Conservation (phyloP, 78 protist genomes). For the Dictyostelium firmibasis region DNA sequence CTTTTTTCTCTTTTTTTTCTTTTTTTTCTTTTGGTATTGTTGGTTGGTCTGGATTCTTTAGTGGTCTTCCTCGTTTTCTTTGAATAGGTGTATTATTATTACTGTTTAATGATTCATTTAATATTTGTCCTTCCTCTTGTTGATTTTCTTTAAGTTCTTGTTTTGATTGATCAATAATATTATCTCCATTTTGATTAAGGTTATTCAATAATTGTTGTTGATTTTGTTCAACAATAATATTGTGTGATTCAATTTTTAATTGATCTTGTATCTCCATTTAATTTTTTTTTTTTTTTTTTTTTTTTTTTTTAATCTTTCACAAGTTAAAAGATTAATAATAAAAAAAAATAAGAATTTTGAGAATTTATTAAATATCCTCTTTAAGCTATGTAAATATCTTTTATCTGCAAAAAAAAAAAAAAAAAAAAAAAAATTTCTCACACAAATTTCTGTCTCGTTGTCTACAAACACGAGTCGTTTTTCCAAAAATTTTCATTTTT, state of each 20-base stretch:
- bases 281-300: neutral
- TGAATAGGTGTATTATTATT: neutral
- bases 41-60: neutral
- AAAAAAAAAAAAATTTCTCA: neutral
- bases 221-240: neutral
- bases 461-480: neutral
- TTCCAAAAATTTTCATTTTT: too few relatives aligned
- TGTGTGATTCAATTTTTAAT: neutral
- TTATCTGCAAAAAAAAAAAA: neutral
- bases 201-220: neutral
- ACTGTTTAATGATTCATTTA: neutral
- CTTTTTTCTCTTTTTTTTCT: neutral
- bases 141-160: too few relatives aligned
- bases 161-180: too few relatives aligned
- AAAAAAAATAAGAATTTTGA: neutral
- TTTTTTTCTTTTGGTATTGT: neutral
- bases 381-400: neutral
- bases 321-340: neutral
- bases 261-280: neutral
- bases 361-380: neutral
- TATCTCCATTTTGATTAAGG: too few relatives aligned
- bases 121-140: too few relatives aligned
- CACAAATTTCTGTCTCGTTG: too few relatives aligned
- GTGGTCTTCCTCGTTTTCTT: slow-evolving; percentile 13
- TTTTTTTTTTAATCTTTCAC: neutral